Evolutionary conservation across 2,329 filamentous ascomycete genomes (phyloP), one percentile per base, ranked within the genome.

Genomic region (Cryphonectria radicalis): DNA sequence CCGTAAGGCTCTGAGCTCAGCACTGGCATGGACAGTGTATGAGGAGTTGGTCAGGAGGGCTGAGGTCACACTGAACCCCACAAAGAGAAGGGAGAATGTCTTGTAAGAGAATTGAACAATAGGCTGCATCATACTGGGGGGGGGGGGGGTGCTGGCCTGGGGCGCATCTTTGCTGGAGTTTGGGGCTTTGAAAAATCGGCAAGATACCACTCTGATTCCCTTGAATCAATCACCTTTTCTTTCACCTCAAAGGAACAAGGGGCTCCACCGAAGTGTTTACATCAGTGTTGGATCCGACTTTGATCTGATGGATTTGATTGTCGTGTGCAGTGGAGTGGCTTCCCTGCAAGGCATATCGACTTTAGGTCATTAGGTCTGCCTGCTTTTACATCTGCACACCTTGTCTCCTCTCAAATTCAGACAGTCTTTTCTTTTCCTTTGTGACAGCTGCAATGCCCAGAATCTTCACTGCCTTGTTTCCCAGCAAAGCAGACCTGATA

Each of bases 1-100:
- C 63, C 88, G 96, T 76, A 99, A 99, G 81, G 95, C 94, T 6
- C 82, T 98, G 62, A 98, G 95, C 81, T 95, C 92, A 67, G 96
- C 96, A n/a, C 85, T 98, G 75, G 95, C 95, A 10, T 99, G 96
- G 96, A 98, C 95, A 13, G 86, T 98, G 57, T 99, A 99, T 78
- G 96, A 99, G 83, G 95, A 98, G 81, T 81, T 98, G 76, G 92
- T 98, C 74, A 85, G 95, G 72, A 87, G 92, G 76, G 92, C 92
- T 28, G 83, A 86, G 75, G 76, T 75, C 37, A 79, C 79, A 7
- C 80, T 79, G 78, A 73, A 73, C 37, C 70, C 71, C 25, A 68
- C 68, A 8, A 72, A 77, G 72, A 67, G 67, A 69, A 64, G 73
- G 3, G 74, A 74, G 65, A 70, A 67, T 68, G 67, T 68, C 67